phyloP scores from a whole-genome alignment of 345 rosid genomes.

The Citrus glauca region DNA sequence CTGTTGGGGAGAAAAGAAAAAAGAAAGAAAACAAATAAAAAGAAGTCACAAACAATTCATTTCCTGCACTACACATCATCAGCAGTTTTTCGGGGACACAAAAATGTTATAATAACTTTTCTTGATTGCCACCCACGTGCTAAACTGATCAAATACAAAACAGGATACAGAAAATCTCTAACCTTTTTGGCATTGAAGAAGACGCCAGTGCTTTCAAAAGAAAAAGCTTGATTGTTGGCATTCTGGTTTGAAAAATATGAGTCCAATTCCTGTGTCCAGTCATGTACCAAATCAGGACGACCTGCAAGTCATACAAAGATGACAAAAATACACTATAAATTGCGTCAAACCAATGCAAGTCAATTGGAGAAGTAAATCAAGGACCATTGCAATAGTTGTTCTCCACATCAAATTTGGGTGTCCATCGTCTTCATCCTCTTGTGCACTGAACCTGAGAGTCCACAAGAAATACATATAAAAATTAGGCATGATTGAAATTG shows the following conservation, averaged over 20 bases:
- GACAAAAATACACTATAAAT: conserved; percentile 18
- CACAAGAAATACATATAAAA: background rate
- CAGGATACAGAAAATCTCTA: conserved; percentile 7
- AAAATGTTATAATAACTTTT: background rate
- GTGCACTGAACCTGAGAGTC: conserved; percentile 67
- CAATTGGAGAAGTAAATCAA: conserved; percentile 10
- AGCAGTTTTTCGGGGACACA: background rate
- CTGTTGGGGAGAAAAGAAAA: conserved; percentile 32
- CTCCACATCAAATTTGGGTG: conserved; percentile 58
- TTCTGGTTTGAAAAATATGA: conserved; percentile 69
- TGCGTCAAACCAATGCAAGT: conserved; percentile 20
- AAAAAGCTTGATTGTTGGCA: conserved; percentile 83
- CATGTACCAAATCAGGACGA: conserved; percentile 72
- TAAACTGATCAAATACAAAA: conserved; percentile 9
- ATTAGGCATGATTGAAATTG: background rate
- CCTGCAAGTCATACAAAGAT: conserved; percentile 44
- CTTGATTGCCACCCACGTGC: conserved; percentile 8
- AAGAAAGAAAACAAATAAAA: conserved; percentile 1
- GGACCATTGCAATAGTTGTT: conserved; percentile 94
- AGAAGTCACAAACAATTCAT: conserved; percentile 7
- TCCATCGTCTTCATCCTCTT: conserved; percentile 81
- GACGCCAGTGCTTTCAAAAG: conserved; percentile 94
- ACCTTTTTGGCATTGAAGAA: conserved; percentile 98
- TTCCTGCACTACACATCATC: conserved; percentile 1
- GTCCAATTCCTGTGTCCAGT: conserved; percentile 87